Evolutionary conservation across 1,139 yeast genomes (phyloP).

Genomic region (Saccharomyces pastorianus): DNA sequence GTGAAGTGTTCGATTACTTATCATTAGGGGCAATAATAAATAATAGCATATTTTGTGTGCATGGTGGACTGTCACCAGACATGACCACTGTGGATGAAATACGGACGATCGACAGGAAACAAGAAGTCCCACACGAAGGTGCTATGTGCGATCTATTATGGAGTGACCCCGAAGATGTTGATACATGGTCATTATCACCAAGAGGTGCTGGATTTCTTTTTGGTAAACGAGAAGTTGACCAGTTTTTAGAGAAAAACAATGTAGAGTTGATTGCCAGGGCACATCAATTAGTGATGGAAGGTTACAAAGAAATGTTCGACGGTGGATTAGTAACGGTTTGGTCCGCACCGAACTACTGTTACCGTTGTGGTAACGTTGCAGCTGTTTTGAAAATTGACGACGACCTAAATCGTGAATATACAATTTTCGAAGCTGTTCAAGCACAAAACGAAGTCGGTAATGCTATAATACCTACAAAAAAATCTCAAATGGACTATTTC

Average conservation of each 20-base stretch:
- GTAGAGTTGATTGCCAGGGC: constrained; percentile 89
- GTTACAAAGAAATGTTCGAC: constrained; percentile 80
- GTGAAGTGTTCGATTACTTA: constrained; percentile 82
- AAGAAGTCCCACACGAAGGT: constrained; percentile 98
- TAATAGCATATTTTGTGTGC: constrained; percentile 73
- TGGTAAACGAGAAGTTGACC: constrained; percentile 79
- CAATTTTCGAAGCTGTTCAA: constrained; percentile 76
- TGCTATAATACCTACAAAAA: constrained; percentile 31
- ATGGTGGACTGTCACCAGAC: constrained; percentile 94
- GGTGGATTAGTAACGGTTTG: constrained; percentile 85
- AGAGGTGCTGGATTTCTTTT: constrained; percentile 97
- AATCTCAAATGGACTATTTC: constrained; percentile 33
- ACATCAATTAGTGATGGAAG: constrained; percentile 97
- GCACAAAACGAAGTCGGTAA: constrained; percentile 31
- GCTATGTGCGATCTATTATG: constrained; percentile 96
- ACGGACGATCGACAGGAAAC: constrained; percentile 74
- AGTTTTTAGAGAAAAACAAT: constrained; percentile 72
- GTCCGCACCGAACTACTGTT: constrained; percentile 93
- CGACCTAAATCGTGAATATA: constrained; percentile 58
- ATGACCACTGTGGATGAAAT: constrained; percentile 86
- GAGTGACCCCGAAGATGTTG: constrained; percentile 96
- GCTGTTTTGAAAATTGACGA: constrained; percentile 80
- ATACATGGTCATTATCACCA: constrained; percentile 95
- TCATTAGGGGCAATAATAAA: constrained; percentile 88
- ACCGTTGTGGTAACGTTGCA: constrained; percentile 91